These are phyloP conservation scores for Brettanomyces nanus DNA, from an alignment of 805 yeast species.

Conservation along the genomic window DNA sequence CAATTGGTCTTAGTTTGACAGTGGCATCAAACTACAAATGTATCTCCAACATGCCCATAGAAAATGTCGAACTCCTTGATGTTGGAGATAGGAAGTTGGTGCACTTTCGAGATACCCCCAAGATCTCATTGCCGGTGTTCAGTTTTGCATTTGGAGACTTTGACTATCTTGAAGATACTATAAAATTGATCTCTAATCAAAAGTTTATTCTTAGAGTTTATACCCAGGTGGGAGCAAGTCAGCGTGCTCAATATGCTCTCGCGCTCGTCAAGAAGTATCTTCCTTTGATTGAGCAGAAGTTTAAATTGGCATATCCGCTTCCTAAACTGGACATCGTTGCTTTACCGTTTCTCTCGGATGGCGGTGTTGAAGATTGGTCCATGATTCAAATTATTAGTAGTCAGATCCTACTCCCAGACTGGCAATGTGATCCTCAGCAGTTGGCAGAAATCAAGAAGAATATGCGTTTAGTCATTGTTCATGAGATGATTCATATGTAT, in stretches of 20 bases:
- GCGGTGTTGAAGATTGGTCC: slow-evolving; percentile 79
- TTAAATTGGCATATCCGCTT: slow-evolving; percentile 45
- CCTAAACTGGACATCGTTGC: slow-evolving; percentile 60
- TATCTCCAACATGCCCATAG: slow-evolving; percentile 40
- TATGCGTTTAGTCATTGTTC: slow-evolving; percentile 52
- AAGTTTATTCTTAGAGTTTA: slow-evolving; percentile 43
- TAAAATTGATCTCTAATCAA: slow-evolving; percentile 17
- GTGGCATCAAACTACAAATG: slow-evolving; percentile 40
- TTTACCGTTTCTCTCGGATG: slow-evolving; percentile 64
- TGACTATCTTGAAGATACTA: slow-evolving; percentile 37
- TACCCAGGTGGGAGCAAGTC: slow-evolving; percentile 45
- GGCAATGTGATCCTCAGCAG: slow-evolving; percentile 13
- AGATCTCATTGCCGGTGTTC: slow-evolving; percentile 56
- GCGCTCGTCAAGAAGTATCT: slow-evolving; percentile 38
- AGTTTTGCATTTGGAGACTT: slow-evolving; percentile 66
- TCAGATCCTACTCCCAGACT: slow-evolving; percentile 35
- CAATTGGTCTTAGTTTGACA: slow-evolving; percentile 41
- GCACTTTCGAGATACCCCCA: slow-evolving; percentile 44
- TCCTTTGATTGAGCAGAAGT: slow-evolving; percentile 37
- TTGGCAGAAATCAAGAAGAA: slow-evolving; percentile 14
- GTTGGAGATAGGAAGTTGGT: slow-evolving; percentile 23
- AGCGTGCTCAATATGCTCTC: slow-evolving; percentile 42
- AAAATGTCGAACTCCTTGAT: slow-evolving; percentile 11
- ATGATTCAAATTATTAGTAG: slow-evolving; percentile 51
- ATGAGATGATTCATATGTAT: slow-evolving; percentile 78